These are phyloP conservation scores for Leccinum olivaceopallidum DNA, from an alignment of 768 basidiomycete genomes.

Conservation along the genomic window DNA sequence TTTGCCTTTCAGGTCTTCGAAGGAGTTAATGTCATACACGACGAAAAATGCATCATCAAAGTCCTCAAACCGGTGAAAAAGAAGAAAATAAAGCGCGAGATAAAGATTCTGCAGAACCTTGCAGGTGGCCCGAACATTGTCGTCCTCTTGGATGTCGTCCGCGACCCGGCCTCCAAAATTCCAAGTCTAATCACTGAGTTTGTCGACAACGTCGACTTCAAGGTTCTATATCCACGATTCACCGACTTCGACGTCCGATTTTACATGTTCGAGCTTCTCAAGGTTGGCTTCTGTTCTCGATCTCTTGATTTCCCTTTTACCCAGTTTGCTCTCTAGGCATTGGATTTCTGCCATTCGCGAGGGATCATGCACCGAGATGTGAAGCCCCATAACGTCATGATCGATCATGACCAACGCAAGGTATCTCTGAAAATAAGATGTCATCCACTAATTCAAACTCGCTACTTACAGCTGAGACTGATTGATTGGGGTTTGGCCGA, in stretches of 20 bases:
- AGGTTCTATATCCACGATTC: slow-evolving; percentile 92
- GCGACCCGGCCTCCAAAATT: slow-evolving; percentile 95
- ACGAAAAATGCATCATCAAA: slow-evolving; percentile 97
- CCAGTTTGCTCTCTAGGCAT: slow-evolving; percentile 51
- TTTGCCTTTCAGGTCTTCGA: slow-evolving; percentile 71
- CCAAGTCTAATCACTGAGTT: slow-evolving; percentile 97
- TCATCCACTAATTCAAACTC: slow-evolving; percentile 16
- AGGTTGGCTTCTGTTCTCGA: slow-evolving; percentile 46
- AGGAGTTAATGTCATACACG: slow-evolving; percentile 86
- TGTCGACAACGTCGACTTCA: slow-evolving; percentile 98
- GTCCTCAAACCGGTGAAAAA: slow-evolving; percentile 99
- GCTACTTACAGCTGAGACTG: slow-evolving; percentile 68
- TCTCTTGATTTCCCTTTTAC: slow-evolving; percentile 1
- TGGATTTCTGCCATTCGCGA: slow-evolving; percentile 98
- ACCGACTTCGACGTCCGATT: slow-evolving; percentile 94
- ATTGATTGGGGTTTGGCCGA: slow-evolving; percentile 99
- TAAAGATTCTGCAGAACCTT: slow-evolving; percentile 96
- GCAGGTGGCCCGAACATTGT: slow-evolving; percentile 96
- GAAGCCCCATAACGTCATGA: slow-evolving; percentile 99
- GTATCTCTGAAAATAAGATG: slow-evolving; percentile 40
- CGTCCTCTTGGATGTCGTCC: slow-evolving; percentile 90
- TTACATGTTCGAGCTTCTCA: slow-evolving; percentile 96
- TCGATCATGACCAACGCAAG: slow-evolving; percentile 96
- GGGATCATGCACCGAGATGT: slow-evolving; percentile 99
- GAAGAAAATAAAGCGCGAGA: slow-evolving; percentile 99